A percentile compares a stretch with the other conserved stretches of the same genome.
These are phyloP conservation scores for Seiridium unicorne DNA, from an alignment of 2,329 filamentous ascomycete species.

Conservation along the genomic window DNA sequence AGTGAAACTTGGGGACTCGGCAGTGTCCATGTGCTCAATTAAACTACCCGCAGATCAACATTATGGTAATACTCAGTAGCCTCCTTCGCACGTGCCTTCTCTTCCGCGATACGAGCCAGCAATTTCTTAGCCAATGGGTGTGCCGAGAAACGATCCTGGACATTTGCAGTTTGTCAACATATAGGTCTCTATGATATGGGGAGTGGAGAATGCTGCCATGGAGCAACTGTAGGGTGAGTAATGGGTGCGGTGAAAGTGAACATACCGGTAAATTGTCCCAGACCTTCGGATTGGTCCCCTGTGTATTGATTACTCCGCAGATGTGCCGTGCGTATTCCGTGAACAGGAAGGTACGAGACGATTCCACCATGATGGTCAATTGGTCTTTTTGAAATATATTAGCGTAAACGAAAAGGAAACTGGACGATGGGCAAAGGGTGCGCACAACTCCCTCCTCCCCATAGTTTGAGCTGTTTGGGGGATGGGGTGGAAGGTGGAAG, in stretches of 20 bases:
- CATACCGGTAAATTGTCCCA: background rate
- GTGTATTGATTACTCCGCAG: background rate
- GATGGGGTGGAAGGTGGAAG: background rate
- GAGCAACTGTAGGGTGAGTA: background rate
- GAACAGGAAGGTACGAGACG: background rate
- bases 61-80: background rate
- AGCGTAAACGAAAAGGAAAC: too few relatives aligned
- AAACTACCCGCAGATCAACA: background rate
- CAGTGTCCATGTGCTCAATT: too few relatives aligned
- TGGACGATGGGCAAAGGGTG: too few relatives aligned
- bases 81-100: background rate
- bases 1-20: too few relatives aligned
- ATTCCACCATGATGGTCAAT: background rate
- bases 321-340: background rate
- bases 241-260: background rate
- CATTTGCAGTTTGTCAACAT: background rate
- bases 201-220: background rate
- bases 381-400: background rate
- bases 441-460: too few relatives aligned
- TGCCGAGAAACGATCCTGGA: conserved; percentile 1
- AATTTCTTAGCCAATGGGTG: background rate
- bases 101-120: background rate
- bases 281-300: background rate
- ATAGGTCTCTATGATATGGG: too few relatives aligned
- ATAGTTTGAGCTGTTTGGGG: background rate